Base-by-base conservation (phyloP, 1,284 basidiomycete species). In the Pseudomicrostroma phylloplanum region DNA sequence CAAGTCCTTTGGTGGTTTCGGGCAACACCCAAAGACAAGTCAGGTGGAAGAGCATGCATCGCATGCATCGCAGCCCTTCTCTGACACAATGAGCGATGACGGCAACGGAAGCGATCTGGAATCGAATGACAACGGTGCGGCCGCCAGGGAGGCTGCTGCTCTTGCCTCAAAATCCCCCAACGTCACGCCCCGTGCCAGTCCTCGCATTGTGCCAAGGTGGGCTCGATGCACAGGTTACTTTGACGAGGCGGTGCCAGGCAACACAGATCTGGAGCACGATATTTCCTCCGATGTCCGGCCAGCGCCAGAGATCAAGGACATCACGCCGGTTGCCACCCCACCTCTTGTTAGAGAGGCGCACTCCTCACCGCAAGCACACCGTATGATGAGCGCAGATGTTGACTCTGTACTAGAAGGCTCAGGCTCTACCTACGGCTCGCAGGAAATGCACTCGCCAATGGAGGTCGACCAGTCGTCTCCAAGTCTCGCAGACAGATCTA, bases 121-220 rank as follows among this genome's bases (percentile, higher is more conserved):
- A 6, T 36, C 41, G 9, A 36, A 42, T 9, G 58, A 61, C 23
- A 49, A 51, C 30, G 36, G 49, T 9, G 51, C 63, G 12, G 61
- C 25, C 1, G 57, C 61, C 23, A 54, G 55, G n/a, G 19, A 58
- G 51, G 43, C 30, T n/a, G 59, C 59, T 17, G 9, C 63, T 63
- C 9, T 66, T 64, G 36, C 58, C 61, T n/a, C 46, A 40, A 59
- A 62, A 17, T 68, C 67, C 41, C 71, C 71, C 46, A 66, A 73
- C 51, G 71, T 70, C 13, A 73, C 71, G 1, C 71, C 71, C 11
- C 70, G 66, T 68, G 70, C 69, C 7, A 73, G 71, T 59, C 71
- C 71, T 1, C 68, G 67, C n/a, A 56, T 73, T 26, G 59, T 23
- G 57, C 63, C 8, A 17, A 39, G 61, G 12, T 69, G 59, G 26